Evolutionary conservation across 2,329 filamentous ascomycete genomes (phyloP).

Genomic region (Phyllosticta paracitricarpa): DNA sequence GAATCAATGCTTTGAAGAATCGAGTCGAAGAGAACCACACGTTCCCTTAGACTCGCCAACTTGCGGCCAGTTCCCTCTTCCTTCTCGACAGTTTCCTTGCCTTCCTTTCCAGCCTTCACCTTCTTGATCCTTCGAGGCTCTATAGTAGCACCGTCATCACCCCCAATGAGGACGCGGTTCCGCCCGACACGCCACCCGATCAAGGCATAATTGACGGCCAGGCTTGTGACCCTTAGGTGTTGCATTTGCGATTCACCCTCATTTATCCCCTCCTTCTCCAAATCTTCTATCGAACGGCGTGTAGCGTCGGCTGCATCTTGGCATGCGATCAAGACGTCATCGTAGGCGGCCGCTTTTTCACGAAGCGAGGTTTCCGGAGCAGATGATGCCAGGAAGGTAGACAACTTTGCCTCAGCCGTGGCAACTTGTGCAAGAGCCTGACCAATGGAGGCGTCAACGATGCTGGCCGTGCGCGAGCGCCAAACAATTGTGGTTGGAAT

Average conservation of each 20-base stretch:
- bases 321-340: conserved; percentile 78
- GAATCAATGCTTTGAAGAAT: conserved; percentile 85
- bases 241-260: conserved; percentile 84
- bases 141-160: conserved; percentile 62
- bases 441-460: conserved; percentile 89
- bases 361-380: conserved; percentile 36
- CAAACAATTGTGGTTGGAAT: conserved; percentile 70
- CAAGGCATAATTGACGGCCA: conserved; percentile 87
- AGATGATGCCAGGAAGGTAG: conserved; percentile 35
- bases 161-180: conserved; percentile 80
- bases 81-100: conserved; percentile 36
- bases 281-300: conserved; percentile 84
- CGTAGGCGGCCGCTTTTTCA: conserved; percentile 79
- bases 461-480: conserved; percentile 73
- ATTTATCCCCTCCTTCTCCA: conserved; percentile 70
- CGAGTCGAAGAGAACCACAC: conserved; percentile 81
- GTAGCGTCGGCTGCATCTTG: conserved; percentile 93
- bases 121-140: conserved; percentile 44
- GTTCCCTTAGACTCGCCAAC: conserved; percentile 72
- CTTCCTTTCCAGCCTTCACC: conserved; percentile 31
- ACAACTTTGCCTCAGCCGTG: conserved; percentile 43
- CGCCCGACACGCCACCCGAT: conserved; percentile 92
- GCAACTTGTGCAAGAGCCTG: conserved; percentile 65
- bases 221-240: conserved; percentile 80
- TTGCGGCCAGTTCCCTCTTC: conserved; percentile 65